phyloP scores from a whole-genome alignment of 2,329 filamentous ascomycete species.

The Microcyclosporella mali region DNA sequence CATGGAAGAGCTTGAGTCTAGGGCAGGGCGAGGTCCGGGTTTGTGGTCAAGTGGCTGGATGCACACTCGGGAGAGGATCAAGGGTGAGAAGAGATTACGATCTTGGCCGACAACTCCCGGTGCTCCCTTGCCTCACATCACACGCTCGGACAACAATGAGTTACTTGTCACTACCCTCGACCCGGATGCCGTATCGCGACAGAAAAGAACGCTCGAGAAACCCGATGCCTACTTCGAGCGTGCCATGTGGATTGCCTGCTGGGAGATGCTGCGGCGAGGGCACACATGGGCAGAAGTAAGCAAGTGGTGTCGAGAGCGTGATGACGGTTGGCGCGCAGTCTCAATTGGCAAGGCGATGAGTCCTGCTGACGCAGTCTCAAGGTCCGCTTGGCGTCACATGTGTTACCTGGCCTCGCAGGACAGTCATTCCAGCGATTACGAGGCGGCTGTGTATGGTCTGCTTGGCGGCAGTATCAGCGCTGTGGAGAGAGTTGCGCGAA shows the following conservation, averaged over 20 bases:
- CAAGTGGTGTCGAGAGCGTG: constrained; percentile 79
- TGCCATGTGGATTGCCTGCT: constrained; percentile 89
- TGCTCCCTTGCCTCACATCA: constrained; percentile 46
- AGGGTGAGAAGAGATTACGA: constrained; percentile 76
- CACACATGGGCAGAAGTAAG: constrained; percentile 65
- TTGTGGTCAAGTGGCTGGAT: constrained; percentile 86
- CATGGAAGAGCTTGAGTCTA: constrained; percentile 59
- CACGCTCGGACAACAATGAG: constrained; percentile 48
- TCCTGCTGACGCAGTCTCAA: constrained; percentile 40
- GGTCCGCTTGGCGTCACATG: constrained; percentile 60
- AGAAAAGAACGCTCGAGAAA: constrained; percentile 67
- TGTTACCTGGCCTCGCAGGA: constrained; percentile 65
- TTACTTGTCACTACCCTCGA: constrained; percentile 80
- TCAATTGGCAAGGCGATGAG: constrained; percentile 59
- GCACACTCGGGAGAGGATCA: constrained; percentile 83
- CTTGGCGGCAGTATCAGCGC: constrained; percentile 77
- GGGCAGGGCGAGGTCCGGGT: constrained; percentile 66
- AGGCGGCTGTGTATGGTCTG: constrained; percentile 83
- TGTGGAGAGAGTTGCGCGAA: constrained; percentile 68
- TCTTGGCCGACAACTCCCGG: constrained; percentile 42
- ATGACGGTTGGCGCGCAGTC: constrained; percentile 83
- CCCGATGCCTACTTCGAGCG: constrained; percentile 85
- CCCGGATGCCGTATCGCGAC: constrained; percentile 79
- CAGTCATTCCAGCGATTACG: constrained; percentile 65
- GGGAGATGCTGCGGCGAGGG: constrained; percentile 85